Evolutionary conservation across 1,284 basidiomycete species (phyloP), one percentile per base, ranked within the genome.

Genomic region (Ustilago esculenta): DNA sequence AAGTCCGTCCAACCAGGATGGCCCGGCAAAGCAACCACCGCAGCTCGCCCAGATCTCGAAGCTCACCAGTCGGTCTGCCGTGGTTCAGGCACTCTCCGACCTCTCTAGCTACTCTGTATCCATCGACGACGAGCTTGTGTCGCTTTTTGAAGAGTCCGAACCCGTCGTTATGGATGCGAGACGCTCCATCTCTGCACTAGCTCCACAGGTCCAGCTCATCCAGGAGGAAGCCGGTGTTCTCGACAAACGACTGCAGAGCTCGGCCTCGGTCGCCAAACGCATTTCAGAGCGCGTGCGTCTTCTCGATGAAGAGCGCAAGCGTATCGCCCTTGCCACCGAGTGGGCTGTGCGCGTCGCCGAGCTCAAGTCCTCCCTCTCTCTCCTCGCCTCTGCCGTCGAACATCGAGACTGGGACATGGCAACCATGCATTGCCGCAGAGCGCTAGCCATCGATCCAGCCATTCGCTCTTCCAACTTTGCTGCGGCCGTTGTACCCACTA

Each of bases 351-450:
- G 92, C 80, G 90, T 93, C 40, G 89, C 93, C 83, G 92, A 95
- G 68, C 87, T 96, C 73, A 96, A 94, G 86, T 91, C 90, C 61
- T 92, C 94, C 0, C 84, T 98, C 21, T 84, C 87, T 25, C 88
- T 88, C 15, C 85, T 97, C 8, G 88, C 90, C 59, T 82, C 85
- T 1, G 87, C 92, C 5, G 94, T 98, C 33, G 90, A 92, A 33
- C 86, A 85, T 54, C 87, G 90, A 68, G 96, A 98, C 80, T 99
- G 95, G 94, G 95, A 98, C 81, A 88, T 91, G 14, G 95, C 95
- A 1, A 90, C 92, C 1, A 86, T 92, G 65, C 90, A 94, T 77
- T 96, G 94, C 82, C 88, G 91, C 17, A 85, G 92, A 27, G 95
- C 94, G 1, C 94, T 94, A 89, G 85, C 89, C 0, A 85, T 97